Percentiles rank a stretch among this genome's conserved stretches.
These are phyloP conservation scores for Persicaria tinctoria DNA, from an alignment of 148 eudicot genomes.

Conservation along the genomic window DNA sequence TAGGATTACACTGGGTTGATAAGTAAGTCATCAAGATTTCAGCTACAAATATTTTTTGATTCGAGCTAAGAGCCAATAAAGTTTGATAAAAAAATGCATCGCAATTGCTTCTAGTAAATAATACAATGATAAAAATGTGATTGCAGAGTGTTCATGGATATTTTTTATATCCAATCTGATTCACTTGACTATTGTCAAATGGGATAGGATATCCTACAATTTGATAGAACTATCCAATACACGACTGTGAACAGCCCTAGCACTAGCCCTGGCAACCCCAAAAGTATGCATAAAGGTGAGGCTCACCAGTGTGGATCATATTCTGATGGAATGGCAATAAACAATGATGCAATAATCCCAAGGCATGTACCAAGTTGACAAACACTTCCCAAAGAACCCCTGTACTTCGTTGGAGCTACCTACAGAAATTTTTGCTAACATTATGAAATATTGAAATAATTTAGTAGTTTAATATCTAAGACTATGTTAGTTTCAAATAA, in stretches of 20 bases:
- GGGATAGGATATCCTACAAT: background rate
- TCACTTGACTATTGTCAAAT: background rate
- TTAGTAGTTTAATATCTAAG: background rate
- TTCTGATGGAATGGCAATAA: conserved; percentile 54
- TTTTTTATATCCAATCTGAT: background rate
- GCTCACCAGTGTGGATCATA: conserved; percentile 71
- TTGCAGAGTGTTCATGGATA: background rate
- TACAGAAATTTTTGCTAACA: conserved; percentile 13
- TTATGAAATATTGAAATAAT: background rate
- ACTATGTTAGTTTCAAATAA: background rate
- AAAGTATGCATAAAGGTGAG: background rate
- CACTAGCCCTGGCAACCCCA: background rate
- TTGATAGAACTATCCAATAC: background rate
- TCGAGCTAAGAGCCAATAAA: background rate
- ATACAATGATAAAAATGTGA: background rate
- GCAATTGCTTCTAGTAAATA: background rate
- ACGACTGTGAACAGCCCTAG: background rate
- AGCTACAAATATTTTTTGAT: background rate
- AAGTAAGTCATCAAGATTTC: background rate
- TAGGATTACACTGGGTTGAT: too few relatives aligned
- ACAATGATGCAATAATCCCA: conserved; percentile 70
- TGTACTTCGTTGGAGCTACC: conserved; percentile 75
- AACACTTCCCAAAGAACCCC: conserved; percentile 74
- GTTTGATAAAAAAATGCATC: background rate
- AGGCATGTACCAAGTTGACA: conserved; percentile 83